phyloP scores from a whole-genome alignment of 2,329 filamentous ascomycete species.

The Diplodia scrobiculata region DNA sequence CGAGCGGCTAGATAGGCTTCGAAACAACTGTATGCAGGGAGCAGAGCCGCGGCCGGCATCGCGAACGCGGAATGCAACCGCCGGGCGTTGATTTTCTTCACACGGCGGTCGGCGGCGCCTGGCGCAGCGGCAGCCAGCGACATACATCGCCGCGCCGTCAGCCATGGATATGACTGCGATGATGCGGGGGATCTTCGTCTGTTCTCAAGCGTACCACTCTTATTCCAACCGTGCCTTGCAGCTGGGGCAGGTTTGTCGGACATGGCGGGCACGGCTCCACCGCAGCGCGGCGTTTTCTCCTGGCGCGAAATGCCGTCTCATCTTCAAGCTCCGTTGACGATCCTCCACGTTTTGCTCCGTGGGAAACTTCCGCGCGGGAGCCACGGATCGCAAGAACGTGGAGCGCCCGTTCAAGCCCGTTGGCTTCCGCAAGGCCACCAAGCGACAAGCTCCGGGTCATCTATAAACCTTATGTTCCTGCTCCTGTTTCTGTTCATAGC shows the following conservation, averaged over 20 bases:
- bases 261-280: conserved; percentile 16
- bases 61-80: not conserved
- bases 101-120: not conserved
- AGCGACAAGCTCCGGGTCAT: not conserved
- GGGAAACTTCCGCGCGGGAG: not conserved
- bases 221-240: conserved; percentile 18
- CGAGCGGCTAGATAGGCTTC: conserved; percentile 18
- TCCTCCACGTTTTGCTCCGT: not conserved
- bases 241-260: not conserved
- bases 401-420: not conserved
- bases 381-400: not conserved
- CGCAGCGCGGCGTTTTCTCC: not conserved
- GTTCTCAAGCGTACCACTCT: conserved; percentile 11
- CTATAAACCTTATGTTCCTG: conserved; percentile 9
- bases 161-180: not conserved
- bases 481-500: not conserved
- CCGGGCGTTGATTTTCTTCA: conserved; percentile 17
- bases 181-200: conserved; percentile 21
- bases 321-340: not conserved
- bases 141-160: not conserved
- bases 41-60: conserved; percentile 10
- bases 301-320: conserved; percentile 16
- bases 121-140: not conserved
- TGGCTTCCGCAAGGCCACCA: conserved; percentile 13
- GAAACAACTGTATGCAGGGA: conserved; percentile 20